These are phyloP conservation scores for Naganishia onofrii DNA, from an alignment of 768 basidiomycete species.

Conservation along the genomic window DNA sequence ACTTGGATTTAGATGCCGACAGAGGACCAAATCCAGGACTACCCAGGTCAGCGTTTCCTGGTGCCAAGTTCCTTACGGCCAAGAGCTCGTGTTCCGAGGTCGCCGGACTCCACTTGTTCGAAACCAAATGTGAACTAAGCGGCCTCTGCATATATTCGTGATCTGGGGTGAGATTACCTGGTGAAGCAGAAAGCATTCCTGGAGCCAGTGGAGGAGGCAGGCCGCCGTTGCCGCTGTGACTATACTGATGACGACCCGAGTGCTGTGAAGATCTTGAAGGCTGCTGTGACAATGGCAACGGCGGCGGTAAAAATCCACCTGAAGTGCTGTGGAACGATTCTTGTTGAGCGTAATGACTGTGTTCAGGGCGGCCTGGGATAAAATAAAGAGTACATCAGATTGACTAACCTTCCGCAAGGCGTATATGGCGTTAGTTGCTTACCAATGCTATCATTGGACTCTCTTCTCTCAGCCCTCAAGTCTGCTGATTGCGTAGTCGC, in stretches of 20 bases:
- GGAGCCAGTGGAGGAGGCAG: constrained; percentile 2
- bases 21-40: not conserved
- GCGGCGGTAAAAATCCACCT: not conserved
- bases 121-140: not conserved
- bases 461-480: not conserved
- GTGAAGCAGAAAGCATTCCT: constrained; percentile 12
- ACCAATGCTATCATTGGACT: constrained; percentile 4
- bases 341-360: not conserved
- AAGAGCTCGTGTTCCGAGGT: constrained; percentile 25
- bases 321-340: constrained; percentile 4
- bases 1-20: not conserved
- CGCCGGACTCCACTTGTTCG: constrained; percentile 22
- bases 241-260: constrained; percentile 3
- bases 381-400: not conserved
- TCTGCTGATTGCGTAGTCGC: constrained; percentile 12
- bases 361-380: not conserved
- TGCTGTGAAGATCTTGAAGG: constrained; percentile 18
- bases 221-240: not conserved
- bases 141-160: not conserved
- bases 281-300: constrained; percentile 13
- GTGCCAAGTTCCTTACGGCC: not conserved
- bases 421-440: not conserved
- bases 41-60: not conserved
- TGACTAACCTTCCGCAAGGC: not conserved
- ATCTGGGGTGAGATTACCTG: not conserved